Evolutionary conservation across 139 green algal species (phyloP), one percentile per base, ranked within the genome.

Genomic region (Chlamydomonas sp.): DNA sequence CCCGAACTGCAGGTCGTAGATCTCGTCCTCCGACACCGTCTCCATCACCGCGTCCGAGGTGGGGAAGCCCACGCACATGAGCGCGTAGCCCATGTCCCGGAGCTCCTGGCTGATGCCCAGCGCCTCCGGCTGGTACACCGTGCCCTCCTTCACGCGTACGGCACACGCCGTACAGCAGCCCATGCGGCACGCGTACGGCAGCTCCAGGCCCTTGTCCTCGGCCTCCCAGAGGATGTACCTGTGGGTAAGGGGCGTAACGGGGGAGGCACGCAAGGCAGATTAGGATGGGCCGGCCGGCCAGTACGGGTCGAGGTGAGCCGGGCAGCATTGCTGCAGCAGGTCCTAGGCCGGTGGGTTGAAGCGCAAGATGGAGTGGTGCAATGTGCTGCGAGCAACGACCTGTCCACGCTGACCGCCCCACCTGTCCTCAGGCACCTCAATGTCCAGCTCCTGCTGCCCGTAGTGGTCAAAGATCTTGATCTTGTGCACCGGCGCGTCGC

Each of bases 1-100:
- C 0, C 97, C 98, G 94, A 99, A 99, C 92, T 99, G 97, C 89
- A 98, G 75, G 85, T 98, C 95, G 88, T 99, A 99, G n/a, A 99
- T 92, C 91, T 99, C 97, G 85, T 99, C 97, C 92, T 99, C 97
- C 16, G 94, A 89, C 66, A 92, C 80, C 61, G 72, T 94, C 90
- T 85, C 95, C 86, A 90, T 77, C 61, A 91, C 87, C 18, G 49
- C 76, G 85, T 99, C 95, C 10, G 85, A 91, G 3, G 86, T 72
- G 0, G 97, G 97, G 88, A 93, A 97, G 20, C 90, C 93, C 62
- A 99, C 97, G 89, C 97, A 99, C 96, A 99, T 98, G 15, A 99
- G 95, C 61, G 93, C 97, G 85, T 98, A 99, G 79, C 98, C 98
- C 86, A 94, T 80, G 57, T 94, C 88, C 78, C 93, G 94, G 1